A percentile compares a stretch with the other conserved stretches of the same genome.
These are phyloP conservation scores for Trametes gibbosa DNA, from an alignment of 768 basidiomycete species.

Conservation along the genomic window DNA sequence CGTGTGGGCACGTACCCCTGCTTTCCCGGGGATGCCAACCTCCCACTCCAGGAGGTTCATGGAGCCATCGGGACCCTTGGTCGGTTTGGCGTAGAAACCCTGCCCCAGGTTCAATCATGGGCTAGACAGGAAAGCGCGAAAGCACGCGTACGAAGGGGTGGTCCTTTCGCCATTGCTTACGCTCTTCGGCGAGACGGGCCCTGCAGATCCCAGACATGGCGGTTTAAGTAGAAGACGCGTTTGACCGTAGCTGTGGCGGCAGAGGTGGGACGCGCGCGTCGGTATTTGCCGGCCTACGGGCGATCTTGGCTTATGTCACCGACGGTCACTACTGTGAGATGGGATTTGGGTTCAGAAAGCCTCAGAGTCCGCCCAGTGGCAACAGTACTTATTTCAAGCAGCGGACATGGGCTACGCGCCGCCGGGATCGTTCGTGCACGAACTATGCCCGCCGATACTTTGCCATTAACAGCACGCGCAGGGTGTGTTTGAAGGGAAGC, in stretches of 20 bases:
- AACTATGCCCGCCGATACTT: not conserved
- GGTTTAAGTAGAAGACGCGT: constrained; percentile 12
- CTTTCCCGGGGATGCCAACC: constrained; percentile 95
- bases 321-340: too few relatives aligned
- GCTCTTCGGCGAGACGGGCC: constrained; percentile 90
- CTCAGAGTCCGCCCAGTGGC: too few relatives aligned
- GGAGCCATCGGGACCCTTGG: constrained; percentile 86
- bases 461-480: not conserved
- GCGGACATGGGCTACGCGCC: too few relatives aligned
- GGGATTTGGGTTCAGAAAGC: too few relatives aligned
- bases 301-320: constrained; percentile 8
- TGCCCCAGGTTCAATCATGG: constrained; percentile 31
- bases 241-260: constrained; percentile 3
- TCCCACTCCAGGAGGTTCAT: constrained; percentile 99
- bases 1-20: constrained; percentile 56
- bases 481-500: not conserved
- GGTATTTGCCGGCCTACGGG: constrained; percentile 2
- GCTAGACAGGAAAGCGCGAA: not conserved
- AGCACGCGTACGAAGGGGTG: constrained; percentile 86
- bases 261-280: constrained; percentile 7
- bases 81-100: constrained; percentile 97
- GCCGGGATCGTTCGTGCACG: too few relatives aligned
- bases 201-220: constrained; percentile 90
- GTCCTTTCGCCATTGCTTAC: constrained; percentile 98
- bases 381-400: too few relatives aligned